A percentile compares a stretch with the other conserved stretches of the same genome.
These are phyloP conservation scores for Argentina anserina DNA, from an alignment of 306 rosid genomes.

Conservation along the genomic window DNA sequence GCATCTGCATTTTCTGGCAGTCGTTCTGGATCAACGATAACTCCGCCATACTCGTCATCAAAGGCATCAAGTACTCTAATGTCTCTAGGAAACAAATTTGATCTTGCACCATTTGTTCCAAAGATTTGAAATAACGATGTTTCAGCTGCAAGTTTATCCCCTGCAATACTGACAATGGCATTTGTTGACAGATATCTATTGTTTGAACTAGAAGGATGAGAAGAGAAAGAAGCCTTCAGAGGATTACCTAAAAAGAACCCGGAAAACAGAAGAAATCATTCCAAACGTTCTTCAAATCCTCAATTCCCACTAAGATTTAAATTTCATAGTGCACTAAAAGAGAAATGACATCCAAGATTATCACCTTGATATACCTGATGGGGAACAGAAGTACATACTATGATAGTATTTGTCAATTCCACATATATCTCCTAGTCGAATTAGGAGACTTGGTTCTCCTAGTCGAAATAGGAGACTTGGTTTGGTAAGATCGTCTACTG, in stretches of 20 bases:
- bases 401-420: too few species aligned
- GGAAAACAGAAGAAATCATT: neutral
- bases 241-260: conserved; percentile 41
- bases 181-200: conserved; percentile 34
- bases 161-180: conserved; percentile 37
- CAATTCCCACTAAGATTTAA: neutral
- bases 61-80: conserved; percentile 55
- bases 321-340: neutral
- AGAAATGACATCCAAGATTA: neutral
- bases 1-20: conserved; percentile 50
- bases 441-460: too few species aligned
- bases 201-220: conserved; percentile 35
- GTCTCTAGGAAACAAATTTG: conserved; percentile 42
- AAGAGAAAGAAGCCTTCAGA: conserved; percentile 34
- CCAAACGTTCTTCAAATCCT: neutral
- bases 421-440: too few species aligned
- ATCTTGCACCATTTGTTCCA: conserved; percentile 49
- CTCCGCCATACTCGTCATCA: conserved; percentile 88
- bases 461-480: too few species aligned
- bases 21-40: conserved; percentile 58
- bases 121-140: conserved; percentile 32
- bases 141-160: conserved; percentile 38
- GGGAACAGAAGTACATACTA: neutral
- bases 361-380: neutral
- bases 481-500: too few species aligned